These are phyloP conservation scores for Agaricus sinodeliciosus DNA, from an alignment of 768 basidiomycete species.

Conservation along the genomic window DNA sequence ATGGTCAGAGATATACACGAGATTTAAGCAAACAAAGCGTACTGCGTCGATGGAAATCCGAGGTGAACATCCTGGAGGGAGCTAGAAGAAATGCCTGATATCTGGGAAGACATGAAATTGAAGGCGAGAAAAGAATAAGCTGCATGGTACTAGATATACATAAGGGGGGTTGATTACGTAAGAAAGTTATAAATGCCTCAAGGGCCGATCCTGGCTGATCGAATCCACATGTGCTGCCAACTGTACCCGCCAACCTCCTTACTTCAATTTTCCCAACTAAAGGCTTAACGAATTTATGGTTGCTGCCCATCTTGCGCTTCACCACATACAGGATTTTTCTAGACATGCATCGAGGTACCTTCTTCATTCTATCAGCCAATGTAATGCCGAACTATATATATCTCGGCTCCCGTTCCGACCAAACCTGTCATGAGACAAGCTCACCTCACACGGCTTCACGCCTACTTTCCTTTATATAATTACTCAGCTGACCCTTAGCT, in stretches of 20 bases:
- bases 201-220: conserved; percentile 20
- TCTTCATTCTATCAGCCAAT: too few species aligned
- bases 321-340: too few species aligned
- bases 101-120: conserved; percentile 1
- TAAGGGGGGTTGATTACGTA: conserved; percentile 18
- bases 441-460: too few species aligned
- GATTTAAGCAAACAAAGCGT: conserved; percentile 5
- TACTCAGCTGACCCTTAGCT: not conserved
- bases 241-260: conserved; percentile 4
- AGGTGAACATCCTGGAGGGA: not conserved
- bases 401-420: not conserved
- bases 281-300: too few species aligned
- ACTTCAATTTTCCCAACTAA: not conserved
- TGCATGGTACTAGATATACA: conserved; percentile 2
- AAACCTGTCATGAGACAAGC: not conserved
- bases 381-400: too few species aligned
- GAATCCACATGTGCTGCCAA: conserved; percentile 26
- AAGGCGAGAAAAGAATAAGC: not conserved
- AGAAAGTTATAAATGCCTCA: conserved; percentile 18
- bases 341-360: too few species aligned
- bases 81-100: not conserved
- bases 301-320: too few species aligned
- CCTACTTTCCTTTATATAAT: not conserved
- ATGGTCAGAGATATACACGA: not conserved
- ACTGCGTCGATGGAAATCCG: conserved; percentile 19